phyloP scores from a whole-genome alignment of 2,329 filamentous ascomycete species.

The Cercospora sp. region DNA sequence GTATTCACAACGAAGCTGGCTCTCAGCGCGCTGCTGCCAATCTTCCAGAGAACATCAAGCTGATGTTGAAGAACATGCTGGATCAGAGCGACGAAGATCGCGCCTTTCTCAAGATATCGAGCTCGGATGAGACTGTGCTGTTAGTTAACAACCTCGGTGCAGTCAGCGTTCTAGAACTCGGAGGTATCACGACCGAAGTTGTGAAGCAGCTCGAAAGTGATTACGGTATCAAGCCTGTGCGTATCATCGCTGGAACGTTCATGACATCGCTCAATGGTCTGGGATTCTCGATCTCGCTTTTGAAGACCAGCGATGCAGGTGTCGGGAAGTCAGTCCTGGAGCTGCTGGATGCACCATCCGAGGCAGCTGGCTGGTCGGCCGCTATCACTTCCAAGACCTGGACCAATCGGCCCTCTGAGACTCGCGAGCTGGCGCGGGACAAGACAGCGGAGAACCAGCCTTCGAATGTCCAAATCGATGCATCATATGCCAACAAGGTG shows the following conservation, averaged over 20 bases:
- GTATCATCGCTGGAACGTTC: constrained; percentile 66
- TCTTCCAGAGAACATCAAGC: constrained; percentile 50
- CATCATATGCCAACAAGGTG: constrained; percentile 51
- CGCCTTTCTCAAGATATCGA: constrained; percentile 65
- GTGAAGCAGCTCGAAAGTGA: constrained; percentile 59
- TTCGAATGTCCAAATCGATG: constrained; percentile 58
- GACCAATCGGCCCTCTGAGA: constrained; percentile 46
- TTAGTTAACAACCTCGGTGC: constrained; percentile 76
- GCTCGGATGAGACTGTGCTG: constrained; percentile 64
- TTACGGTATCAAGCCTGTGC: constrained; percentile 61
- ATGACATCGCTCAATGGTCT: constrained; percentile 72
- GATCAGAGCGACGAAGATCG: constrained; percentile 65
- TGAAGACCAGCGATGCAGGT: constrained; percentile 63
- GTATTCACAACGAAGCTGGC: constrained; percentile 64
- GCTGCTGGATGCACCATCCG: constrained; percentile 66
- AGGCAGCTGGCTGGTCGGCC: constrained; percentile 67
- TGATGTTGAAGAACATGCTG: constrained; percentile 66
- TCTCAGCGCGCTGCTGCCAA: constrained; percentile 46
- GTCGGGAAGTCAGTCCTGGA: constrained; percentile 64
- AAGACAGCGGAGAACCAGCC: constrained; percentile 47
- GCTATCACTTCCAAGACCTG: constrained; percentile 61
- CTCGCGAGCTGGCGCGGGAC: constrained; percentile 41
- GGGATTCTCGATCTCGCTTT: constrained; percentile 68
- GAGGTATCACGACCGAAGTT: constrained; percentile 69
- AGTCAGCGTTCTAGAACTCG: constrained; percentile 70